Conservation (phyloP, 768 basidiomycete genomes). For the Strobilomyces confusus region DNA sequence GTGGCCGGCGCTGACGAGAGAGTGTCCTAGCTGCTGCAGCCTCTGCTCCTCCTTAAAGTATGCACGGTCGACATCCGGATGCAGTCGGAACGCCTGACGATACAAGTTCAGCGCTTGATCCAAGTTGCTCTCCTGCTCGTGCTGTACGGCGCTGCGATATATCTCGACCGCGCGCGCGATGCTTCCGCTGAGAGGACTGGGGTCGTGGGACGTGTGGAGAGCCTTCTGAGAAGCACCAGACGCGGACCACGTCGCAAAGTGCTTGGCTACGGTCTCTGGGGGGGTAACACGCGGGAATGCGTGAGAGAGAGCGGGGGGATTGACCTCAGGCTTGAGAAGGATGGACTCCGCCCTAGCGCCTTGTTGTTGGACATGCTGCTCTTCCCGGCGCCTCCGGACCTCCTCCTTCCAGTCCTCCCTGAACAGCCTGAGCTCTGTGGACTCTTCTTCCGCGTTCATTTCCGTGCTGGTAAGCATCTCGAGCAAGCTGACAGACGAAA, state of each 20-base stretch:
- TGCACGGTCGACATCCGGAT: conserved; percentile 69
- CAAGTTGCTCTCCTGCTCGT: conserved; percentile 70
- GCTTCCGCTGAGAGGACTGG: conserved; percentile 30
- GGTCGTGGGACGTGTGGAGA: conserved; percentile 23
- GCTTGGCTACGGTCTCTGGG: conserved; percentile 4
- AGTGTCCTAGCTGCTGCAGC: conserved; percentile 10
- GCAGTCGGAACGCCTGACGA: conserved; percentile 73
- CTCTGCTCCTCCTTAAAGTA: conserved; percentile 56
- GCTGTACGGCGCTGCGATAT: conserved; percentile 66
- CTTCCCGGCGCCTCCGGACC: conserved; percentile 37
- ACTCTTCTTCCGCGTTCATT: conserved; percentile 36
- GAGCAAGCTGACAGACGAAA: not conserved
- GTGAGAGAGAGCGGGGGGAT: conserved; percentile 7
- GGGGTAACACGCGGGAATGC: not conserved
- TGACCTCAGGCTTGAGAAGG: not conserved
- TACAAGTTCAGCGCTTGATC: conserved; percentile 77
- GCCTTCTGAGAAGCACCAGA: conserved; percentile 11
- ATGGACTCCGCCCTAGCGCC: not conserved
- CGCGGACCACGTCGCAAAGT: conserved; percentile 9
- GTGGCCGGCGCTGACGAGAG: conserved; percentile 41
- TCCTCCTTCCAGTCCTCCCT: conserved; percentile 73
- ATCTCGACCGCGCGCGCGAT: conserved; percentile 53
- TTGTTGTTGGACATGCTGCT: conserved; percentile 10
- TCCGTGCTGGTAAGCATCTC: not conserved
- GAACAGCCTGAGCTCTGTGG: conserved; percentile 63